Conservation (phyloP, 495 filamentous ascomycete genomes). For the Hypoxylon fuscum region DNA sequence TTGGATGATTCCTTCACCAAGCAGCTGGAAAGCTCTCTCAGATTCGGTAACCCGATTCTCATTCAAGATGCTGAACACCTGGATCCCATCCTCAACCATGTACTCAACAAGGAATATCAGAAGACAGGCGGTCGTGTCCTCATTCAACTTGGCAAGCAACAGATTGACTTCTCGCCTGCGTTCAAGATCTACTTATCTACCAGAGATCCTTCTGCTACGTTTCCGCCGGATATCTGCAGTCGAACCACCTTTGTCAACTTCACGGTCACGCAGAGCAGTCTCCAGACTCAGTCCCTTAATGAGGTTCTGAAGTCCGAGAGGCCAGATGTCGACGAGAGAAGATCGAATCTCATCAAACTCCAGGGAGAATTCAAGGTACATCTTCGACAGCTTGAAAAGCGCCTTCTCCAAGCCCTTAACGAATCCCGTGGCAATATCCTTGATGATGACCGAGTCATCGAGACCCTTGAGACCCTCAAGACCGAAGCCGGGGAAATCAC, state of each 20-base stretch:
- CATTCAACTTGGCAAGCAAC: constrained; percentile 97
- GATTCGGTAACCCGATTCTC: constrained; percentile 97
- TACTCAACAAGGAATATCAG: constrained; percentile 99
- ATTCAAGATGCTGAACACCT: constrained; percentile 98
- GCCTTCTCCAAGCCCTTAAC: constrained; percentile 92
- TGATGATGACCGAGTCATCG: constrained; percentile 97
- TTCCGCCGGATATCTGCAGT: constrained; percentile 98
- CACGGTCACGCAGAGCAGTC: constrained; percentile 97
- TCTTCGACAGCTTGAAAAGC: constrained; percentile 94
- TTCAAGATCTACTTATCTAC: constrained; percentile 97
- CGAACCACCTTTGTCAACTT: constrained; percentile 99
- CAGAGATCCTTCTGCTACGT: constrained; percentile 92
- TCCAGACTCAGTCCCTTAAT: constrained; percentile 96
- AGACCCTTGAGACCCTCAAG: constrained; percentile 97
- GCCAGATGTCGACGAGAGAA: constrained; percentile 95
- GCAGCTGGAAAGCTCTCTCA: constrained; percentile 92
- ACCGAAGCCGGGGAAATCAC: constrained; percentile 96
- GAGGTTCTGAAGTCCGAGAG: constrained; percentile 96
- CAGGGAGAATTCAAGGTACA: constrained; percentile 99
- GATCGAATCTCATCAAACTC: constrained; percentile 95
- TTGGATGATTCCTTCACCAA: constrained; percentile 98
- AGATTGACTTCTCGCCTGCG: constrained; percentile 98
- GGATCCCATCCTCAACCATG: constrained; percentile 96
- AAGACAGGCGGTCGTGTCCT: constrained; percentile 98
- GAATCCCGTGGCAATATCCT: constrained; percentile 98